Evolutionary conservation across 2,329 filamentous ascomycete genomes (phyloP).

Genomic region (Aureobasidium melanogenum): DNA sequence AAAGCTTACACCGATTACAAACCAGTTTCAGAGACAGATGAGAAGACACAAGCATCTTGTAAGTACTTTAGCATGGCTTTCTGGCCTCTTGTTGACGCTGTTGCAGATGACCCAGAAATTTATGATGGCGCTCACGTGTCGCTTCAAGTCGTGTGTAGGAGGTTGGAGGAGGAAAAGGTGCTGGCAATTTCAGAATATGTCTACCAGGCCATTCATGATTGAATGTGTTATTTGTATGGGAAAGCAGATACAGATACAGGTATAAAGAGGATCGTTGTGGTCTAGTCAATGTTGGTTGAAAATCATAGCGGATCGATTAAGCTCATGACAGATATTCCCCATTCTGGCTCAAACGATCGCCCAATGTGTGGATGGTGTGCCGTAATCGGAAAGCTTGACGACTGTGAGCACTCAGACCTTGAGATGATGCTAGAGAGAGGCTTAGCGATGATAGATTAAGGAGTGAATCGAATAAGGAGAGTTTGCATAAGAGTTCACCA

Average conservation of each 20-base stretch:
- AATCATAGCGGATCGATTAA: not conserved
- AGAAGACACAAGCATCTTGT: conserved; percentile 32
- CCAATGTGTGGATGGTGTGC: not conserved
- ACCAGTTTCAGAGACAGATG: conserved; percentile 31
- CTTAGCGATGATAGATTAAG: not conserved
- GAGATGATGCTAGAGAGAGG: not conserved
- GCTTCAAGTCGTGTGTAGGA: conserved; percentile 25
- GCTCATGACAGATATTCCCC: not conserved
- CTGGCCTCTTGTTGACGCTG: not conserved
- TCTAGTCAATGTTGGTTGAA: not conserved
- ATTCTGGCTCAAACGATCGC: not conserved
- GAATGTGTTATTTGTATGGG: not conserved
- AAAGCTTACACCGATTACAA: conserved; percentile 24
- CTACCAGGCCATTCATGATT: conserved; percentile 1
- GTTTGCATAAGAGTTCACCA: not conserved
- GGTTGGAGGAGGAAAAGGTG: conserved; percentile 30
- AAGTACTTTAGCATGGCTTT: conserved; percentile 18
- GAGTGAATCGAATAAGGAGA: not conserved
- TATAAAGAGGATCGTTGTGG: not conserved
- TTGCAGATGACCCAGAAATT: conserved; percentile 26
- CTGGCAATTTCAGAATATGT: conserved; percentile 25
- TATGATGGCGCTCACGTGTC: conserved; percentile 27
- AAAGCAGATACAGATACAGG: not conserved
- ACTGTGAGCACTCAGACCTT: not conserved
- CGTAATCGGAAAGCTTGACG: conserved; percentile 1